phyloP scores from a whole-genome alignment of 2,329 filamentous ascomycete species.

The Fusarium siculi region DNA sequence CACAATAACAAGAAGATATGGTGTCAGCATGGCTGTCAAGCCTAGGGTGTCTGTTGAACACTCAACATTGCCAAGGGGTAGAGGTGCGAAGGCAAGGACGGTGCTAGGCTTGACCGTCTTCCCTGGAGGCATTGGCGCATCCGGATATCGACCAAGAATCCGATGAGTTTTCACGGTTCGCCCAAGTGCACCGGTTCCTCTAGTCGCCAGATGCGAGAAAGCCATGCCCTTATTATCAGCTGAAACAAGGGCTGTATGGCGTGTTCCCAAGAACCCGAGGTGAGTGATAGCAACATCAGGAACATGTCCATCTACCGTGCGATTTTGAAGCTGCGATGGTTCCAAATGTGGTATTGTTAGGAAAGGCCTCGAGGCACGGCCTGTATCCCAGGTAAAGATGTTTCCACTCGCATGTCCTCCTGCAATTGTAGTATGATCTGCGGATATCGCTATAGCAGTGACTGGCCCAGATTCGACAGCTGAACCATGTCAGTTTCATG shows the following conservation, averaged over 20 bases:
- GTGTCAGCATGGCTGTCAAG: constrained; percentile 93
- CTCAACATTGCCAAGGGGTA: constrained; percentile 95
- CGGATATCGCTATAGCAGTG: constrained; percentile 88
- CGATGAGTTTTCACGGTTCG: constrained; percentile 89
- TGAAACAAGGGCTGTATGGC: constrained; percentile 93
- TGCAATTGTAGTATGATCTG: constrained; percentile 91
- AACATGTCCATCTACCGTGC: constrained; percentile 84
- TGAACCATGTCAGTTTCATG: constrained; percentile 53
- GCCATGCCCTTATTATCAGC: constrained; percentile 97
- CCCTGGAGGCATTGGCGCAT: constrained; percentile 68
- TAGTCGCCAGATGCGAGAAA: constrained; percentile 93
- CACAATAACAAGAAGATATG: constrained; percentile 94
- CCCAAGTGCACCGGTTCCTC: constrained; percentile 87
- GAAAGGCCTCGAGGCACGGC: constrained; percentile 84
- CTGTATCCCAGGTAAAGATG: constrained; percentile 97
- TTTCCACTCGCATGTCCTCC: constrained; percentile 89
- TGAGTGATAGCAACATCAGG: constrained; percentile 83
- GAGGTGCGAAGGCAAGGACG: constrained; percentile 87
- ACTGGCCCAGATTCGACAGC: constrained; percentile 91
- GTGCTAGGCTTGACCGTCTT: constrained; percentile 90
- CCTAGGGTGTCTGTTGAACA: constrained; percentile 88
- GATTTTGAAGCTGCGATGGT: constrained; percentile 69
- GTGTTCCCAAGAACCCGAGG: constrained; percentile 92
- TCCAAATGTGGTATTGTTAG: constrained; percentile 85
- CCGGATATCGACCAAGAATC: constrained; percentile 90